These are phyloP conservation scores for Ganoderma meredithae DNA, from an alignment of 1,284 basidiomycete genomes.

Conservation along the genomic window DNA sequence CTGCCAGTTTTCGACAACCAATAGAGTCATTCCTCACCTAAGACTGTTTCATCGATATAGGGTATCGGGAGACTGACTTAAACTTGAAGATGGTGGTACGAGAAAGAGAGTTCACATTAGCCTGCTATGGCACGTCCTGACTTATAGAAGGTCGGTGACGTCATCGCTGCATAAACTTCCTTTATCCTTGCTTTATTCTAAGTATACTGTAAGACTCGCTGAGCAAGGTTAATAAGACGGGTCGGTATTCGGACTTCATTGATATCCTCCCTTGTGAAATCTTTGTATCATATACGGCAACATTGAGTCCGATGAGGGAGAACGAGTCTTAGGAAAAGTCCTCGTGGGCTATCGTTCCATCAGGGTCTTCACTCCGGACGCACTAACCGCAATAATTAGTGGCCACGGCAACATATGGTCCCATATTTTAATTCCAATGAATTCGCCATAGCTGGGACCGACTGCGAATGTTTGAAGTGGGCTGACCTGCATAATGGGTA, in stretches of 20 bases:
- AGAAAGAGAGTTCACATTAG: neutral
- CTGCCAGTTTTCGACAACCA: neutral
- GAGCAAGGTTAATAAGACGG: too few relatives aligned
- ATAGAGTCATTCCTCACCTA: neutral
- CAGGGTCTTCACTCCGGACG: neutral
- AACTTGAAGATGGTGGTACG: slow-evolving; percentile 2
- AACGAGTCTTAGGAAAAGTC: neutral
- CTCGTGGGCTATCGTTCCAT: neutral
- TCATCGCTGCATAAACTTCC: neutral
- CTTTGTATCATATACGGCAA: neutral
- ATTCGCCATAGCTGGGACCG: neutral
- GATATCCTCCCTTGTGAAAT: neutral
- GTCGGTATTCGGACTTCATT: neutral
- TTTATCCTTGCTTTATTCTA: neutral
- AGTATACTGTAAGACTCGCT: neutral
- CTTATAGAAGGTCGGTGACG: neutral
- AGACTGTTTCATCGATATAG: neutral
- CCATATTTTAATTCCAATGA: neutral
- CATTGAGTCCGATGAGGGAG: neutral
- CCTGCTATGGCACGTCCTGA: neutral
- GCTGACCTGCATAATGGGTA: neutral
- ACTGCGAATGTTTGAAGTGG: neutral
- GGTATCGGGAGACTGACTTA: neutral
- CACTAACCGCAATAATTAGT: neutral
- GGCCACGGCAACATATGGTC: neutral